phyloP scores from a whole-genome alignment of 805 yeast species.

The Clavispora vitiphila region DNA sequence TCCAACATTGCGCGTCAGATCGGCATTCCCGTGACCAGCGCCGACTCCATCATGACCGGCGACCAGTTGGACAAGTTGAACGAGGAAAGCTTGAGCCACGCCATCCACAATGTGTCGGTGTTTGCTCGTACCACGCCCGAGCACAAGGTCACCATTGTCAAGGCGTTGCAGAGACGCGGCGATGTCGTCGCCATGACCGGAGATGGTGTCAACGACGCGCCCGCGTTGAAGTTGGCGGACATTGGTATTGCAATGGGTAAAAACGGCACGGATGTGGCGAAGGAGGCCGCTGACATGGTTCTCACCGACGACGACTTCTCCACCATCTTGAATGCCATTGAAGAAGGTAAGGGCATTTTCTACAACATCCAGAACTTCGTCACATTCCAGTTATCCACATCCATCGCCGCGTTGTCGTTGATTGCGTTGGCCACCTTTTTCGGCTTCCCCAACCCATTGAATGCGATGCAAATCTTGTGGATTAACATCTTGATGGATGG shows the following conservation, averaged over 20 bases:
- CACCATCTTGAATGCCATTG: slow-evolving; percentile 87
- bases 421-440: slow-evolving; percentile 84
- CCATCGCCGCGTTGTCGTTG: slow-evolving; percentile 88
- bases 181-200: slow-evolving; percentile 99
- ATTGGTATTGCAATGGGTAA: slow-evolving; percentile 93
- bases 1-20: slow-evolving; percentile 78
- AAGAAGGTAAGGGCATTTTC: slow-evolving; percentile 97
- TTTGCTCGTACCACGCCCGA: slow-evolving; percentile 96
- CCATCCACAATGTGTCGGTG: slow-evolving; percentile 77
- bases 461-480: slow-evolving; percentile 98
- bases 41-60: slow-evolving; percentile 75
- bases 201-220: slow-evolving; percentile 98
- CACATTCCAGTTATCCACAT: slow-evolving; percentile 92
- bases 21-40: slow-evolving; percentile 75
- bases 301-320: slow-evolving; percentile 95
- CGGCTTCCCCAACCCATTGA: slow-evolving; percentile 87
- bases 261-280: slow-evolving; percentile 97
- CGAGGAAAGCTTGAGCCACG: slow-evolving; percentile 67
- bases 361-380: slow-evolving; percentile 91
- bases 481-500: slow-evolving; percentile 98
- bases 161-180: slow-evolving; percentile 84
- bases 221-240: slow-evolving; percentile 94
- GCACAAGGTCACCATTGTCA: slow-evolving; percentile 84
- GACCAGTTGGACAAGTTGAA: slow-evolving; percentile 70
- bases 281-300: slow-evolving; percentile 98